Conservation (phyloP, 208 protist species). For the Trypanosoma cruzi region DNA sequence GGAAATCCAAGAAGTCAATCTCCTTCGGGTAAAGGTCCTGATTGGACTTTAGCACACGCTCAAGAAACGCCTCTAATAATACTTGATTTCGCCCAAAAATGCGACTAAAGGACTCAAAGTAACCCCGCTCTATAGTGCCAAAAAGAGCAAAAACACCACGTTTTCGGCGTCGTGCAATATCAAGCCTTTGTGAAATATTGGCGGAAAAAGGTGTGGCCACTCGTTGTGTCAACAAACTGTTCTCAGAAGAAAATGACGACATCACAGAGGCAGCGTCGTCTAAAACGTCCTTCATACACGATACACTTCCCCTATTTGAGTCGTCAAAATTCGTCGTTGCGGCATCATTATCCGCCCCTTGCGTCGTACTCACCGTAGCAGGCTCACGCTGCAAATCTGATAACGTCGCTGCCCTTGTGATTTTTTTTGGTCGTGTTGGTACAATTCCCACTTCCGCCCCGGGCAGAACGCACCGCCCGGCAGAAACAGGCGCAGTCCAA, state of each 20-base stretch:
- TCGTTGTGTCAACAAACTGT: background rate
- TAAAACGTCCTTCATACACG: slow-evolving; percentile 4
- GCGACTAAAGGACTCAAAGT: slow-evolving; percentile 49
- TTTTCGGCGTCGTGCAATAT: background rate
- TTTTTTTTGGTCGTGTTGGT: background rate
- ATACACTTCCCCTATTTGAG: background rate
- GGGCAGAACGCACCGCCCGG: background rate
- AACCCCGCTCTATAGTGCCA: slow-evolving; percentile 53
- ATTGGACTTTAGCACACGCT: slow-evolving; percentile 11
- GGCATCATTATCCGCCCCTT: background rate
- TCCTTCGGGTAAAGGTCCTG: slow-evolving; percentile 8
- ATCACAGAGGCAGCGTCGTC: background rate
- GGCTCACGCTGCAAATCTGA: background rate
- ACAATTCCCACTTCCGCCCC: background rate
- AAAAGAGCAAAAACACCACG: slow-evolving; percentile 77
- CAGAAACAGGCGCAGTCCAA: background rate
- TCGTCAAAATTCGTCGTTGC: background rate
- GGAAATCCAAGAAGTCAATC: slow-evolving; percentile 23
- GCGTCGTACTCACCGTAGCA: background rate
- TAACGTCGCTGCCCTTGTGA: background rate
- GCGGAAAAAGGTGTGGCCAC: background rate
- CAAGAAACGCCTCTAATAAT: slow-evolving; percentile 48
- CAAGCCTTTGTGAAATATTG: background rate
- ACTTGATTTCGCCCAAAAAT: slow-evolving; percentile 39
- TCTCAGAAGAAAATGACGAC: background rate